Conservation (phyloP, 148 eudicot species). For the Camellia granthamiana region DNA sequence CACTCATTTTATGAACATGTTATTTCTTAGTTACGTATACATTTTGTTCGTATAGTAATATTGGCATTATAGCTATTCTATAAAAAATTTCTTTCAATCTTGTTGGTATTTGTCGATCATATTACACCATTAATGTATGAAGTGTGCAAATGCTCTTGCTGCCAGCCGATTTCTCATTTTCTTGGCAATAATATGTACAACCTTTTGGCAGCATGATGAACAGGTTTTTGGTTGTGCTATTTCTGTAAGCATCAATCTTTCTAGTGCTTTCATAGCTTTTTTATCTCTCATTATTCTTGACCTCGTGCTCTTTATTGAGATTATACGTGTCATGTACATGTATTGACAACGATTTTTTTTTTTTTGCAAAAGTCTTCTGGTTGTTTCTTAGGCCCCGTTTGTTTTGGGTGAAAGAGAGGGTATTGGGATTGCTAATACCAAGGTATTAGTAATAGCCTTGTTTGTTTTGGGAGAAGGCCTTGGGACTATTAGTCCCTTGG, state of each 20-base stretch:
- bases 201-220: neutral
- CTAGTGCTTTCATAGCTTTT: neutral
- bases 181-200: neutral
- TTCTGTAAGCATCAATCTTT: neutral
- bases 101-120: too few species aligned
- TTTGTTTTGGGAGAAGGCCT: too few species aligned
- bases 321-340: neutral
- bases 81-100: too few species aligned
- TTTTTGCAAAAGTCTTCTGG: neutral
- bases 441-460: too few species aligned
- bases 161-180: neutral
- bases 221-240: neutral
- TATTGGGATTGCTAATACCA: too few species aligned
- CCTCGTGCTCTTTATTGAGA: neutral
- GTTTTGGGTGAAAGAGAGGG: too few species aligned
- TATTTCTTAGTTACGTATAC: too few species aligned
- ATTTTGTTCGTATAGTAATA: too few species aligned
- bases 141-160: constrained; percentile 2
- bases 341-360: neutral
- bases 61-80: too few species aligned
- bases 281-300: neutral
- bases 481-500: too few species aligned
- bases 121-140: neutral
- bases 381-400: too few species aligned
- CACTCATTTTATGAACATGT: too few species aligned